These are phyloP conservation scores for Meripilus lineatus DNA, from an alignment of 1,284 basidiomycete genomes.

Conservation along the genomic window DNA sequence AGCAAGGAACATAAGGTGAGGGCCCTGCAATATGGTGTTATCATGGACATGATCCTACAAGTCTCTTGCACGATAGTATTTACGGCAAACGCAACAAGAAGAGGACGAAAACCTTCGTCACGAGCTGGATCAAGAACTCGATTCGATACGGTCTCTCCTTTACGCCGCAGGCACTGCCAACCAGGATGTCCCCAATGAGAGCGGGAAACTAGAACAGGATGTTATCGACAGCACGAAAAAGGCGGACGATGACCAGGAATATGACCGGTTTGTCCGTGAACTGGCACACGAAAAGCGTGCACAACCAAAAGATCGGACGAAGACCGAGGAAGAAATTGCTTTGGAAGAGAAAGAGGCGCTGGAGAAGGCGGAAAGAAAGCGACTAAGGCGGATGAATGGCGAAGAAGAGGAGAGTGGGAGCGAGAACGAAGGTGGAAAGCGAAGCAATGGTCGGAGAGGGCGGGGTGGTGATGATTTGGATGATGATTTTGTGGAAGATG, in stretches of 20 bases:
- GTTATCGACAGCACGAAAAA: not conserved
- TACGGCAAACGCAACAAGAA: conserved; percentile 85
- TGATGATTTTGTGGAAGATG: conserved; percentile 75
- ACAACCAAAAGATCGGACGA: conserved; percentile 92
- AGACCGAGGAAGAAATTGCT: conserved; percentile 94
- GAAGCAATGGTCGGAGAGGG: conserved; percentile 38
- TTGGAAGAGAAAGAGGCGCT: conserved; percentile 85
- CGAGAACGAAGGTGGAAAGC: conserved; percentile 41
- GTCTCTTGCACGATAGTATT: conserved; percentile 52
- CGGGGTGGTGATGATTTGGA: conserved; percentile 84
- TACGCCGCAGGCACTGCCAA: conserved; percentile 49
- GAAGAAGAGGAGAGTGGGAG: conserved; percentile 65
- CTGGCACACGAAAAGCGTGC: conserved; percentile 93
- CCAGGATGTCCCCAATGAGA: not conserved
- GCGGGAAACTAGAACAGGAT: not conserved
- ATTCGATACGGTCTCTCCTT: conserved; percentile 77
- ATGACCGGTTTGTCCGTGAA: conserved; percentile 90
- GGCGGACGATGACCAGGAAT: conserved; percentile 45
- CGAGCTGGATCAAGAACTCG: conserved; percentile 87
- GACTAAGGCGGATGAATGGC: conserved; percentile 86
- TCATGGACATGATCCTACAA: conserved; percentile 4
- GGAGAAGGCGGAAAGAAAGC: conserved; percentile 80
- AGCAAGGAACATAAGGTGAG: conserved; percentile 90
- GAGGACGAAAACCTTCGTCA: conserved; percentile 84
- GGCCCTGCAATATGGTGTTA: not conserved